Evolutionary conservation across 129 eudicot species (phyloP).

Genomic region (Logfia minima): DNA sequence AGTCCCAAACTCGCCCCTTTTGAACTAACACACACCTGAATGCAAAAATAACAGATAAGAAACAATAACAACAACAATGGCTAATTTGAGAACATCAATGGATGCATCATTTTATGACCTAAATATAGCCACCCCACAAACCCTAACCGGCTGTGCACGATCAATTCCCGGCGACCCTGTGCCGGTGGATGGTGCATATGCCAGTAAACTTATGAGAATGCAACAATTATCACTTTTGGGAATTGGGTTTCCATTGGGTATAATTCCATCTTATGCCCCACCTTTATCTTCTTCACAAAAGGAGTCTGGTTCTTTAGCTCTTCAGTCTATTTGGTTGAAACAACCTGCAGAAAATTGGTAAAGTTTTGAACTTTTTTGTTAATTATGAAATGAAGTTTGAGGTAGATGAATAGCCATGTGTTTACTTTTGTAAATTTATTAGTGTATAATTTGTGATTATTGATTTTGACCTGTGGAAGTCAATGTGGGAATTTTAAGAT

Average conservation of each 20-base stretch:
- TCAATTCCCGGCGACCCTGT: conserved; percentile 76
- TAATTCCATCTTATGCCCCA: conserved; percentile 65
- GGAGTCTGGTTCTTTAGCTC: conserved; percentile 55
- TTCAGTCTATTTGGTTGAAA: conserved; percentile 54
- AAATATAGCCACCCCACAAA: conserved; percentile 56
- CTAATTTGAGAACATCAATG: conserved; percentile 69
- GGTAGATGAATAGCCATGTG: conserved; percentile 3
- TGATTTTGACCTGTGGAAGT: conserved; percentile 17
- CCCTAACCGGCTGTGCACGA: conserved; percentile 56
- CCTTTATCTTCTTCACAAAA: conserved; percentile 36
- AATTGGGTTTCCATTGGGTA: conserved; percentile 73
- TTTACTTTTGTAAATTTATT: not conserved
- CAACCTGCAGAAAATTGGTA: conserved; percentile 52
- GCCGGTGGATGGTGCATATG: conserved; percentile 66
- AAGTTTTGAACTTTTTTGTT: not conserved
- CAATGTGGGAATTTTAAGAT: not conserved
- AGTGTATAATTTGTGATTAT: conserved; percentile 18
- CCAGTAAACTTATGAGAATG: conserved; percentile 56
- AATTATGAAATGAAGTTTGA: conserved; percentile 13
- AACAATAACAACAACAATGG: conserved; percentile 48
- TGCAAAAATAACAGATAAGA: conserved; percentile 30
- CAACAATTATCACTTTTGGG: conserved; percentile 58
- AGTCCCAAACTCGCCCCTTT: conserved; percentile 1
- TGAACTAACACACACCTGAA: conserved; percentile 11
- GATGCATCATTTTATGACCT: conserved; percentile 81